Conservation (phyloP, 306 rosid genomes). For the Citrullus colocynthis region DNA sequence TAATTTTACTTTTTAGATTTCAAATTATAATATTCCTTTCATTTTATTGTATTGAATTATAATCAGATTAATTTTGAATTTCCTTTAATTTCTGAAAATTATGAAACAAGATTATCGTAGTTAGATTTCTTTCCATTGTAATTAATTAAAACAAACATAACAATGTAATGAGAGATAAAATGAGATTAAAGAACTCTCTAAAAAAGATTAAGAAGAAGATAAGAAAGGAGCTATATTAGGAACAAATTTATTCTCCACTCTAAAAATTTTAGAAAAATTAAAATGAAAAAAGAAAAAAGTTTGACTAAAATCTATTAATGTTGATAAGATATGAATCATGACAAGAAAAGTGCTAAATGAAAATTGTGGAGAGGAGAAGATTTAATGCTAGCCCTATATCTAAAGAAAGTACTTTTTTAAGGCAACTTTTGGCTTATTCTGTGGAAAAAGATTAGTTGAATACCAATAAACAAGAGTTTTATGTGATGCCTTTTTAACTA, state of each 20-base stretch:
- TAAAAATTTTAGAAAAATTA: neutral
- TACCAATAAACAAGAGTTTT: neutral
- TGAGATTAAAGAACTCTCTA: too few relatives aligned
- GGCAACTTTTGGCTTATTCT: neutral
- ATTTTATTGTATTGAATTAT: neutral
- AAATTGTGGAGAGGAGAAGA: too few relatives aligned
- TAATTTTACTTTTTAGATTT: too few relatives aligned
- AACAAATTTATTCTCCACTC: too few relatives aligned
- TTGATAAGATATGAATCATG: neutral
- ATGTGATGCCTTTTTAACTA: neutral
- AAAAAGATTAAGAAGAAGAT: too few relatives aligned
- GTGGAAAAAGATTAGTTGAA: neutral
- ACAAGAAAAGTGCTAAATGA: neutral
- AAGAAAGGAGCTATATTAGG: too few relatives aligned
- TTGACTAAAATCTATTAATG: neutral
- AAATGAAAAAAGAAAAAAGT: neutral
- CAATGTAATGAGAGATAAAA: too few relatives aligned
- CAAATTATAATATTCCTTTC: too few relatives aligned
- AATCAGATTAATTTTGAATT: neutral
- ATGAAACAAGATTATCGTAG: too few relatives aligned
- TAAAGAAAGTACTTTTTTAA: neutral
- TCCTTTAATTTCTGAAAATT: neutral
- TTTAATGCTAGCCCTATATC: neutral
- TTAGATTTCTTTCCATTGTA: too few relatives aligned
- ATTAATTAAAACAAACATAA: too few relatives aligned